Base-by-base conservation (phyloP, 768 basidiomycete genomes). In the Boletus subparvulus region DNA sequence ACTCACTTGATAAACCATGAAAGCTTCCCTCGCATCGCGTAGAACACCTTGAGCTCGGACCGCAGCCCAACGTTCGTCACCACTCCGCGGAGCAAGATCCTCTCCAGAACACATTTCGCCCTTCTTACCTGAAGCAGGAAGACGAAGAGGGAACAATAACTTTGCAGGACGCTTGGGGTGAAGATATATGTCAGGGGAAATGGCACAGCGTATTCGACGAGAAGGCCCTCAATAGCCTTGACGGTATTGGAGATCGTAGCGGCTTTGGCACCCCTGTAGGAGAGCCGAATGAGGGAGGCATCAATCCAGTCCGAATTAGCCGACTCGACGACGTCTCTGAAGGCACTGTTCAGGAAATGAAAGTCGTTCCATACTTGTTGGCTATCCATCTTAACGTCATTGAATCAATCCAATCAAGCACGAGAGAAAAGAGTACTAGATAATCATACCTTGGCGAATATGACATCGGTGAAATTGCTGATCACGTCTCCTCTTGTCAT, bases 1-100 rank as follows among this genome's bases (percentile, higher is more conserved):
- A 79, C 87, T 63, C 65, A 92, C 91, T 89, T 91, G 68, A 89
- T 80, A 62, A 92, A 89, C 92, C 92, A 94, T 55, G 87, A 87
- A 56, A 94, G 63, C 53, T 86, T 84, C 61, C 85, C 83, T 59
- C 90, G 74, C 78, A 91, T 81, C 0, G 87, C 87, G 67, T 90
- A 90, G 62, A 92, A 85, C 14, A 78, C 78, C 72, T 90, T 92
- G 64, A 87, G 54, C 50, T 85, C 83, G 21, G 72, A 74, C 36
- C 70, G 74, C 47, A 73, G 47, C 33, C 74, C 67, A 17, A 61
- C 65, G 64, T 69, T 52, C 61, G 59, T 74, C 13, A 70, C 64
- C 17, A 76, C 78, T n/a, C 81, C 80, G 19, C 86, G 76, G 3
- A 91, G 82, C 26, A 89, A 73, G 13, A 90, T 87, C 49, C 83